Base-by-base conservation (phyloP, 1,139 yeast species). In the Saccharomyces hybrid region DNA sequence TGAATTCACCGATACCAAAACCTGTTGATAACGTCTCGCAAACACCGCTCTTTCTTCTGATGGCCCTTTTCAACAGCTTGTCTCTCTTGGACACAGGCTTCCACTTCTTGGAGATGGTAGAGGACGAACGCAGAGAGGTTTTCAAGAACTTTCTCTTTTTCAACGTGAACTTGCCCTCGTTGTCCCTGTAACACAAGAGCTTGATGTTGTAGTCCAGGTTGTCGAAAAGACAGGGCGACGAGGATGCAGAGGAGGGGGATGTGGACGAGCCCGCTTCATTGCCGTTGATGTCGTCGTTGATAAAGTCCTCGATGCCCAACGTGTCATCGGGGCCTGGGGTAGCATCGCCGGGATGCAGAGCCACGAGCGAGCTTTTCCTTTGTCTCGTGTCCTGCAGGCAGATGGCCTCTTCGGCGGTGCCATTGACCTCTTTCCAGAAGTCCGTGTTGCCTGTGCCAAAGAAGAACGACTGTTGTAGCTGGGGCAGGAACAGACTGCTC, bases 11-110 rank as follows among this genome's bases (percentile, higher is more conserved):
- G 46, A 68, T 61, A 47, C 67, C 68, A 31, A 64, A 61, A 57
- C 64, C 64, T 25, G 68, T 65, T 44, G 69, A 66, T 23, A 67
- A 63, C 71, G 67, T 68, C 54, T 66, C 64, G 55, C 66, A 56
- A 44, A 66, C 61, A 44, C 70, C 71, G 51, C 68, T 64, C 50
- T 65, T 66, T 54, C 71, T 59, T 56, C 70, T 64, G 27, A 66
- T 58, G 28, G 63, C 66, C 42, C 58, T 60, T 49, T 56, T 55
- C 50, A 55, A 38, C 42, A 38, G 59, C 49, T 48, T 48, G 27
- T 28, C 38, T 50, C 56, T 57, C 53, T 59, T 60, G 46, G 58
- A 59, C 50, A 58, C 59, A 23, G 42, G 42, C 25, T 48, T 49
- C 44, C 48, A 53, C 50, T 51, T 55, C 27, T 59, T 56, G 47